Evolutionary conservation across 495 filamentous ascomycete genomes (phyloP).

Genomic region (Aspergillus saccharolyticus): DNA sequence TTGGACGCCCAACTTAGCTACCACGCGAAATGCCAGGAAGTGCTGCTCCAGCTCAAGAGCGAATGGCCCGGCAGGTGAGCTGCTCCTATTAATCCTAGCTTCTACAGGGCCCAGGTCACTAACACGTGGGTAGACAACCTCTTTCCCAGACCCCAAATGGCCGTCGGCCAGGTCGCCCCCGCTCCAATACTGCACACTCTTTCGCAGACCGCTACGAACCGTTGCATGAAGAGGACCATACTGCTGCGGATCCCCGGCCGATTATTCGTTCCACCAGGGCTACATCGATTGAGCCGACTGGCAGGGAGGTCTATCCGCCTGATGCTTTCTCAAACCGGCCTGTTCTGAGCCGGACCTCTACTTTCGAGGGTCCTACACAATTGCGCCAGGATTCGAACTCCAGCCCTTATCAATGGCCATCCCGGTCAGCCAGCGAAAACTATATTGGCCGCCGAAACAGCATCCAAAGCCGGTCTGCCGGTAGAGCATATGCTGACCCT

Average conservation of each 20-base stretch:
- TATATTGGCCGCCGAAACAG: slow-evolving; percentile 38
- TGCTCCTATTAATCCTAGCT: slow-evolving; percentile 15
- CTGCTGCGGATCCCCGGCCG: slow-evolving; percentile 46
- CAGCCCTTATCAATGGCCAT: slow-evolving; percentile 39
- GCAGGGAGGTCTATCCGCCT: slow-evolving; percentile 29
- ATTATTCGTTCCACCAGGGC: slow-evolving; percentile 55
- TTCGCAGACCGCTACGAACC: slow-evolving; percentile 54
- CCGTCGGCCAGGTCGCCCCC: slow-evolving; percentile 46
- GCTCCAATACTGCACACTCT: slow-evolving; percentile 58
- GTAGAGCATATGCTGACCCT: slow-evolving; percentile 45
- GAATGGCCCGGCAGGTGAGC: slow-evolving; percentile 63
- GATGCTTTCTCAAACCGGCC: slow-evolving; percentile 37
- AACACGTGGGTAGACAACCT: slow-evolving; percentile 22
- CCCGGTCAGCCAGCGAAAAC: slow-evolving; percentile 57
- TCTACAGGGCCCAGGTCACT: slow-evolving; percentile 7
- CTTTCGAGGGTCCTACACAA: slow-evolving; percentile 55
- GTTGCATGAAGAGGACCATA: slow-evolving; percentile 51
- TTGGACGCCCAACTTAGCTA: slow-evolving; percentile 88
- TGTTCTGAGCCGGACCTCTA: slow-evolving; percentile 41
- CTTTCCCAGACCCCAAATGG: slow-evolving; percentile 22
- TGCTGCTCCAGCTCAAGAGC: slow-evolving; percentile 59
- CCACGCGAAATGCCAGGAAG: slow-evolving; percentile 82
- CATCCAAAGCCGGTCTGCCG: slow-evolving; percentile 37
- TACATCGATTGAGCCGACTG: slow-evolving; percentile 31
- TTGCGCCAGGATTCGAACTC: slow-evolving; percentile 46